Evolutionary conservation across 805 yeast genomes (phyloP), one percentile per base, ranked within the genome.

Genomic region (Myxozyma nipponensis): DNA sequence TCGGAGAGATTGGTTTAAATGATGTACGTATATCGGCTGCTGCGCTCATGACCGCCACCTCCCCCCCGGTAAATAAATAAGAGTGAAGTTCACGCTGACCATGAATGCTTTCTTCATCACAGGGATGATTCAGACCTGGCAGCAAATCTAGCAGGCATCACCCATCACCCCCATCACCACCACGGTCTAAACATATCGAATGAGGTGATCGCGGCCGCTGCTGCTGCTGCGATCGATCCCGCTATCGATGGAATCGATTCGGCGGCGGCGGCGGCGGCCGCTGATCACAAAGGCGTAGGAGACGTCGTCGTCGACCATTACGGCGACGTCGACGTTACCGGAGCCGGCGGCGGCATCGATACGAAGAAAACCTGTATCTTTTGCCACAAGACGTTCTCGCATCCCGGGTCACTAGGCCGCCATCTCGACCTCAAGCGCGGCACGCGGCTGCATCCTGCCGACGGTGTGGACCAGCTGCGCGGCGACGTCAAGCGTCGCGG

Each of bases 351-450:
- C 32, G 55, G 50, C 19, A 36, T 52, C 24, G 62, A 61, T 43
- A 52, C 60, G 30, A 69, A 72, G 58, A 69, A 63, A 52, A 62
- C 68, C 47, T 79, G 84, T 61, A 69, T 69, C 0, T 79, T 78
- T 59, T 81, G 85, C 58, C 76, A 76, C 1, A 69, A 72, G 50
- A 68, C 73, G 1, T 81, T 80, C 62, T 72, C 79, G 2, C 78
- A 78, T 52, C 77, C 79, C 4, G 83, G 84, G 1, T 77, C 82
- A 0, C 66, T 79, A 49, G 84, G 84, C 1, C 68, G 85, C 32
- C 85, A 81, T 62, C 62, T 81, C 39, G 84, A 81, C 58, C 62
- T 70, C 40, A 74, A 77, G 53, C 76, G 77, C 47, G 85, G 84
- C 1, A 72, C 79, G 7, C 60, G 69, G 1, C 47, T 65, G 15